Evolutionary conservation across 331 rosid genomes (phyloP).

Genomic region (Malus hybrid): DNA sequence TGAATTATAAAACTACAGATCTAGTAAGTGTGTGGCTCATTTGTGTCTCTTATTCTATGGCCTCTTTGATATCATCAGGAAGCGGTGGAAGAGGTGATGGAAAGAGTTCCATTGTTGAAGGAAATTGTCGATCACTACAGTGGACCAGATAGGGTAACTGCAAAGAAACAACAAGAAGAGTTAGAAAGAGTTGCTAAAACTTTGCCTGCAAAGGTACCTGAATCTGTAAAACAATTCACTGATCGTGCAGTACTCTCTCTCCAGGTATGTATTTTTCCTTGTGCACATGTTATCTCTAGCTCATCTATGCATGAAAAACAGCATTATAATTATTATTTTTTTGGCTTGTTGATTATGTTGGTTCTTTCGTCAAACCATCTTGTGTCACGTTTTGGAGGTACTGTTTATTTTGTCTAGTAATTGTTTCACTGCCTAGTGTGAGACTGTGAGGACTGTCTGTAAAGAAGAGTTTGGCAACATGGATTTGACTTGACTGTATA

Average conservation of each 20-base stretch:
- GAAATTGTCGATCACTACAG: constrained; percentile 80
- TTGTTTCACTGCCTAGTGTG: not conserved
- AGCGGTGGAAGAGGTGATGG: constrained; percentile 70
- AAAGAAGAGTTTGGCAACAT: not conserved
- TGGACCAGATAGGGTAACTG: constrained; percentile 86
- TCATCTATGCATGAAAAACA: constrained; percentile 9
- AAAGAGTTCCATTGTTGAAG: constrained; percentile 66
- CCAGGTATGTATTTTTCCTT: constrained; percentile 45
- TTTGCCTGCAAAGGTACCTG: constrained; percentile 62
- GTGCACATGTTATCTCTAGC: not conserved
- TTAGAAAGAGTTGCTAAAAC: constrained; percentile 80
- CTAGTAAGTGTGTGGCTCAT: not conserved
- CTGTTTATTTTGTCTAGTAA: not conserved
- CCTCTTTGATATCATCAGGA: constrained; percentile 36
- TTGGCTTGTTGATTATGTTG: constrained; percentile 7
- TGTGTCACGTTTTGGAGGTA: not conserved
- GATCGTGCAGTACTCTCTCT: constrained; percentile 74
- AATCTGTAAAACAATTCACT: constrained; percentile 71
- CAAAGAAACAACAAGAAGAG: constrained; percentile 67
- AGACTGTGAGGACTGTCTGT: not conserved
- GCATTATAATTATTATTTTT: not conserved
- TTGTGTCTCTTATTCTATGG: constrained; percentile 16
- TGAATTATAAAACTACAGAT: not conserved
- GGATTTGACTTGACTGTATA: not conserved
- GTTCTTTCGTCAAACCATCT: not conserved